A percentile compares a stretch with the other conserved stretches of the same genome.
Evolutionary conservation across 139 green algal species (phyloP).

Genomic region (Chlorella sp.): DNA sequence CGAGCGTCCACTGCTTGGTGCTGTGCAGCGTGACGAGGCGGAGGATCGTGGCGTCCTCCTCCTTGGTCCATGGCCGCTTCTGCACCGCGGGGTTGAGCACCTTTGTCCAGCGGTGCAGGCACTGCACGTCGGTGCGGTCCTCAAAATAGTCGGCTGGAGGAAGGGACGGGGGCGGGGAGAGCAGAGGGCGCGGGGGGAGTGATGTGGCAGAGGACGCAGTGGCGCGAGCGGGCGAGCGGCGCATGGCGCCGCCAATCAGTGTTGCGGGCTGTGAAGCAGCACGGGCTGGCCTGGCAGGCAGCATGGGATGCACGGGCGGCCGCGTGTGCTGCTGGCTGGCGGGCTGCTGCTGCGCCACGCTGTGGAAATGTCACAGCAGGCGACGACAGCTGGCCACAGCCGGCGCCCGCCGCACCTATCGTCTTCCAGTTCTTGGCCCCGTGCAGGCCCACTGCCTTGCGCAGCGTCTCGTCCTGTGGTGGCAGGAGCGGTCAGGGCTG

Average conservation of each 20-base stretch:
- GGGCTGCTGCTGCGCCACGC: background rate
- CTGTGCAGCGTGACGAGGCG: slow-evolving; percentile 60
- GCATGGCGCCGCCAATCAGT: background rate
- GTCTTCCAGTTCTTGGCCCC: slow-evolving; percentile 87
- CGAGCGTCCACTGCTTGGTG: slow-evolving; percentile 68
- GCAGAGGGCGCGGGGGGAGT: background rate
- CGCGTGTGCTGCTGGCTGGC: too few relatives aligned
- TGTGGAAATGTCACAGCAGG: background rate
- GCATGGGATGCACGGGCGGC: background rate
- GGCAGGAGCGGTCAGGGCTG: too few relatives aligned
- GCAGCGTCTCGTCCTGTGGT: slow-evolving; percentile 84
- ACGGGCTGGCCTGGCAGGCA: background rate
- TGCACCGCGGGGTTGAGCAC: slow-evolving; percentile 86
- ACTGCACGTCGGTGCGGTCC: slow-evolving; percentile 86
- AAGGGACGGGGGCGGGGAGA: background rate
- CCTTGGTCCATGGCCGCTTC: slow-evolving; percentile 81
- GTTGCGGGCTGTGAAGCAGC: background rate
- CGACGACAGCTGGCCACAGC: background rate
- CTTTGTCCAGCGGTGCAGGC: slow-evolving; percentile 90
- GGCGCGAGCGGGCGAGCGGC: background rate
- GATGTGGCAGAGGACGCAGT: background rate
- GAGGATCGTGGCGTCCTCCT: slow-evolving; percentile 29
- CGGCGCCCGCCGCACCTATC: slow-evolving; percentile 60
- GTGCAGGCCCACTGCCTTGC: slow-evolving; percentile 68
- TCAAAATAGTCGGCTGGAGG: slow-evolving; percentile 72